phyloP scores from a whole-genome alignment of 2,329 filamentous ascomycete genomes.

The Ophiostoma himal-ulmi region DNA sequence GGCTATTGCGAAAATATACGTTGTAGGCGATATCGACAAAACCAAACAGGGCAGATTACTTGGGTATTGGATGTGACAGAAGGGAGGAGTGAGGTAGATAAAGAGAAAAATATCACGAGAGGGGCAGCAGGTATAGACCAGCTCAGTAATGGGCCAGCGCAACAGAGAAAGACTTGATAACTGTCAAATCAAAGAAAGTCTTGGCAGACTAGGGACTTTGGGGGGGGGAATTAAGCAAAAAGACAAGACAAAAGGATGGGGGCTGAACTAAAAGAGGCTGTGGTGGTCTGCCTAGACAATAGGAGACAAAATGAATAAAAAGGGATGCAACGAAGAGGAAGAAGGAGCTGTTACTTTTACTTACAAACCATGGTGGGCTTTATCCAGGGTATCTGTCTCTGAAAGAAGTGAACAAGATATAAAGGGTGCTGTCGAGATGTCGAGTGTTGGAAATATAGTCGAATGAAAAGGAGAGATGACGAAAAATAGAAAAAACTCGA shows the following conservation, averaged over 20 bases:
- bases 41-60: neutral
- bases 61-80: neutral
- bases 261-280: neutral
- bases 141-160: neutral
- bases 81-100: neutral
- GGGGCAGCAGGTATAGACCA: neutral
- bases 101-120: neutral
- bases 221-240: too few relatives aligned
- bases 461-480: neutral
- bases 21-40: neutral
- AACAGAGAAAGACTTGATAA: neutral
- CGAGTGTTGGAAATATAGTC: neutral
- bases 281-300: slow-evolving; percentile 4
- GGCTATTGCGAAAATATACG: neutral
- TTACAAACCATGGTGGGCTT: neutral
- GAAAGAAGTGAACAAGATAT: neutral
- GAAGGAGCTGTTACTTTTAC: neutral
- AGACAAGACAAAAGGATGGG: neutral
- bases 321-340: neutral
- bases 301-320: neutral
- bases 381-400: neutral
- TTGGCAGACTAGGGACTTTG: slow-evolving; percentile 1
- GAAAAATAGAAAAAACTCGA: neutral
- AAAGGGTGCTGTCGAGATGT: neutral
- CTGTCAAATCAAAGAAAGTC: neutral